Conservation (phyloP, 176 grass and related monocot species). For the Phyllostachys edulis region DNA sequence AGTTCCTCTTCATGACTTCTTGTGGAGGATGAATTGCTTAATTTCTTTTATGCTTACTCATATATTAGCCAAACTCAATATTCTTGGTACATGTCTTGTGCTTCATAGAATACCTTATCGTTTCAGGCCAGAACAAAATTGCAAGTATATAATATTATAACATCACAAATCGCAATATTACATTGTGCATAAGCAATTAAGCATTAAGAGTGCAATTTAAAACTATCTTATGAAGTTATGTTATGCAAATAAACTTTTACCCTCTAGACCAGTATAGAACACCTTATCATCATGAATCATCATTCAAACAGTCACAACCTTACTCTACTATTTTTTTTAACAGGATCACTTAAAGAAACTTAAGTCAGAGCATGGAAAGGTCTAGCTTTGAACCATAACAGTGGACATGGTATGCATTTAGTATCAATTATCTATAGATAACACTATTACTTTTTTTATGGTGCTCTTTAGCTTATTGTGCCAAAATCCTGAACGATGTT, state of each 20-base stretch:
- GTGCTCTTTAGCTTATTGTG: too few species aligned
- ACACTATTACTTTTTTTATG: too few species aligned
- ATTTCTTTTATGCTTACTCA: neutral
- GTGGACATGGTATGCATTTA: too few species aligned
- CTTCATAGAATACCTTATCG: neutral
- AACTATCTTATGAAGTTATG: neutral
- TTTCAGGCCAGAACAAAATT: neutral
- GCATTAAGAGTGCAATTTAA: neutral
- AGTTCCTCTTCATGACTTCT: neutral
- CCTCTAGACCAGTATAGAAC: slow-evolving; percentile 7
- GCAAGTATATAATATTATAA: neutral
- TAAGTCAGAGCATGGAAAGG: too few species aligned
- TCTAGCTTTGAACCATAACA: too few species aligned
- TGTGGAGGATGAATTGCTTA: neutral
- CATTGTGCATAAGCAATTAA: neutral
- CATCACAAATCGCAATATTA: neutral
- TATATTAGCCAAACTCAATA: neutral
- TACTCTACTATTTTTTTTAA: too few species aligned
- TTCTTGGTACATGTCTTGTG: slow-evolving; percentile 24
- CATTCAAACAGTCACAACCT: neutral
- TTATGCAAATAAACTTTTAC: neutral
- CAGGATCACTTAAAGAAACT: too few species aligned
- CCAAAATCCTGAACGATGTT: too few species aligned
- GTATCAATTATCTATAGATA: too few species aligned
- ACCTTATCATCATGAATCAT: neutral